These are phyloP conservation scores for Exophiala calicioides DNA, from an alignment of 2,329 filamentous ascomycete genomes.

Conservation along the genomic window DNA sequence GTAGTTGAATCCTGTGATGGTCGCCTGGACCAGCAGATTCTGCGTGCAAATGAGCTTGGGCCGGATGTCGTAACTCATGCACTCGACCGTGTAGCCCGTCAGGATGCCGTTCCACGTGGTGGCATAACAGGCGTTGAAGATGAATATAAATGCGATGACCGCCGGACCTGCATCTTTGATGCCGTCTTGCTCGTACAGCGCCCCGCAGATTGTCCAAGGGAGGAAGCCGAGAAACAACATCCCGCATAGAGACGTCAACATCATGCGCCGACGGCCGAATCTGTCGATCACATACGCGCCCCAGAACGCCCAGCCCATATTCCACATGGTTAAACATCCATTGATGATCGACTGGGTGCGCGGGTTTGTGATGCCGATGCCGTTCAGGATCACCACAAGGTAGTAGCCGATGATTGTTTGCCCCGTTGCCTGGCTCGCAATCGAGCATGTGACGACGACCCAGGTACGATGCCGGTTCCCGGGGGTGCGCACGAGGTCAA, in stretches of 20 bases:
- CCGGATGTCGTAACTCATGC: slow-evolving; percentile 50
- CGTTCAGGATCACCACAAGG: slow-evolving; percentile 42
- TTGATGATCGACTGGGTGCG: slow-evolving; percentile 35
- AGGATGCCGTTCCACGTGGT: slow-evolving; percentile 32
- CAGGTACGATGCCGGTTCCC: slow-evolving; percentile 58
- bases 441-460: slow-evolving; percentile 53
- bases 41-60: slow-evolving; percentile 47
- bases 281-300: slow-evolving; percentile 56
- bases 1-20: slow-evolving; percentile 42
- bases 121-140: slow-evolving; percentile 35
- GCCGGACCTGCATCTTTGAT: slow-evolving; percentile 18
- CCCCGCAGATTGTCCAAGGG: slow-evolving; percentile 1
- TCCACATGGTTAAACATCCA: slow-evolving; percentile 8
- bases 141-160: slow-evolving; percentile 39
- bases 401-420: slow-evolving; percentile 46
- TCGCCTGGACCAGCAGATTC: slow-evolving; percentile 50
- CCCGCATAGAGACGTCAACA: slow-evolving; percentile 46
- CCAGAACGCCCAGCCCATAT: background rate
- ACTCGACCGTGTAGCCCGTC: slow-evolving; percentile 45
- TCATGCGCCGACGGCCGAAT: slow-evolving; percentile 58
- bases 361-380: slow-evolving; percentile 59
- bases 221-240: slow-evolving; percentile 29
- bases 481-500: slow-evolving; percentile 62
- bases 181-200: background rate
- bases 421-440: slow-evolving; percentile 60